Base-by-base conservation (phyloP, 805 yeast genomes). In the Sugiyamaella valdiviana region DNA sequence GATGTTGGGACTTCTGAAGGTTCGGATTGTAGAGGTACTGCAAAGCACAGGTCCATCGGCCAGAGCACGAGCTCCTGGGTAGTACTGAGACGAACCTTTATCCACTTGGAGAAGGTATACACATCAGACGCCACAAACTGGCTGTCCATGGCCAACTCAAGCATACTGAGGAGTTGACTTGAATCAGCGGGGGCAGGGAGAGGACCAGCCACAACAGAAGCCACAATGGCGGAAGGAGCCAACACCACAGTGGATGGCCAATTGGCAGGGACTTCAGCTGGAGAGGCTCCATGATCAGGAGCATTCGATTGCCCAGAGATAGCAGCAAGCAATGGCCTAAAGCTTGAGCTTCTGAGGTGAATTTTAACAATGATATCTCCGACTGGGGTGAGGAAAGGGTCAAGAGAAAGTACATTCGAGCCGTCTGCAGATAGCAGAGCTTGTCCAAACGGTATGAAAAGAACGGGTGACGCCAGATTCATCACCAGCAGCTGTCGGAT, bases 351-450 rank as follows among this genome's bases (percentile, higher is more conserved):
- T 37, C 51, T 49, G 19, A 39, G 46, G 38, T 52, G 56, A 24
- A 50, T 20, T 44, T 56, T 55, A 36, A 57, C 20, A 23, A 49
- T 23, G 24, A 60, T 16, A 14, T 59, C 63, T 5, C 63, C 63
- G 7, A 43, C 39, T 6, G 57, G 41, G 1, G 51, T 46, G 15
- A 57, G 47, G 9, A 50, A 43, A 2, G 61, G 53, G 20, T 54
- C 59, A 32, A 57, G 23, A 42, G 55, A 52, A 7, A 58, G 22
- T 10, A 59, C 36, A 15, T 41, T 48, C n/a, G 50, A 53, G 5
- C 49, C 49, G 7, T 14, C 15, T 10, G 48, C 46, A 9, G 52
- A 40, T 14, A 56, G n/a, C 21, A 51, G 42, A n/a, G 46, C 36
- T 17, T 44, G 19, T 12, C 59, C 57, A 36, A 57, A 51, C 2